phyloP scores from a whole-genome alignment of 2,329 filamentous ascomycete species.

The Xylariaceae sp. region DNA sequence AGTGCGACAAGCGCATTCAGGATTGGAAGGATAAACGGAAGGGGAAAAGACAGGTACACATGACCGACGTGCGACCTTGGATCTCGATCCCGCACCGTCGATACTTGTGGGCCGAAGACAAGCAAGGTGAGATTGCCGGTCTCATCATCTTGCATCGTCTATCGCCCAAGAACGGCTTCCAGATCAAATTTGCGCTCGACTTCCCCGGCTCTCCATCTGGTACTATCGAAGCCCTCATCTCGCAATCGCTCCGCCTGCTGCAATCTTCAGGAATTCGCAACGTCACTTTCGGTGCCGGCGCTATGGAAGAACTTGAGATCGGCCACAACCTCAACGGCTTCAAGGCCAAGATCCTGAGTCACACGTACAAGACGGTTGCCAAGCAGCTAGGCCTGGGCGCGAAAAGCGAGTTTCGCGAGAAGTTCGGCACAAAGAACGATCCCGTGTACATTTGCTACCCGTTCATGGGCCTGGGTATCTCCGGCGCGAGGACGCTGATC shows the following conservation, averaged over 20 bases:
- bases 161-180: slow-evolving; percentile 76
- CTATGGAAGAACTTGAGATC: slow-evolving; percentile 65
- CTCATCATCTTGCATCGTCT: slow-evolving; percentile 82
- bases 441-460: slow-evolving; percentile 88
- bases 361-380: slow-evolving; percentile 65
- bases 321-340: slow-evolving; percentile 78
- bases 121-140: slow-evolving; percentile 65
- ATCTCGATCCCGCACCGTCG: slow-evolving; percentile 75
- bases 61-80: slow-evolving; percentile 88
- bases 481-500: slow-evolving; percentile 78
- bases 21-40: slow-evolving; percentile 78
- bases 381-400: slow-evolving; percentile 47
- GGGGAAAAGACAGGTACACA: slow-evolving; percentile 75
- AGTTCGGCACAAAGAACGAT: slow-evolving; percentile 80
- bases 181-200: slow-evolving; percentile 94
- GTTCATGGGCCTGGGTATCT: slow-evolving; percentile 73
- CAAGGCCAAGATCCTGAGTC: slow-evolving; percentile 73
- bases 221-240: slow-evolving; percentile 76
- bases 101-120: slow-evolving; percentile 75
- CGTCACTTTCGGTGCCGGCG: slow-evolving; percentile 85
- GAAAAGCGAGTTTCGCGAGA: slow-evolving; percentile 83
- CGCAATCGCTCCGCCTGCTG: slow-evolving; percentile 47
- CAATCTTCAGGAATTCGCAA: slow-evolving; percentile 53
- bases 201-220: slow-evolving; percentile 84
- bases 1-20: slow-evolving; percentile 66